Base-by-base conservation (phyloP, 2,329 filamentous ascomycete genomes). In the Colletotrichum orbiculare region DNA sequence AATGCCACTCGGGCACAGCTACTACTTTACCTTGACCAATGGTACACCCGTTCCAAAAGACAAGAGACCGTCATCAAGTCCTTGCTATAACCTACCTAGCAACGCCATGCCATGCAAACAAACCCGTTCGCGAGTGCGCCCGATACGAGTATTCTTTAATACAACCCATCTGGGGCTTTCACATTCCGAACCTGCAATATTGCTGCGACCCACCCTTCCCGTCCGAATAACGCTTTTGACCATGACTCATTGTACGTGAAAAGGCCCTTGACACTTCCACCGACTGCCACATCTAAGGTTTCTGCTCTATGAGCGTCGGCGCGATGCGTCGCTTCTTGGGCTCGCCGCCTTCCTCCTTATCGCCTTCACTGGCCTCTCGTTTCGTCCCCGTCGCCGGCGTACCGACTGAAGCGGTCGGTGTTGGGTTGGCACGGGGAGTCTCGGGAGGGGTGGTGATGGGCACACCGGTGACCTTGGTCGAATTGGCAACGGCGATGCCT, bases 361-460 rank as follows among this genome's bases (percentile, higher is more conserved):
- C 87, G 33, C 79, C 81, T 64, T 87, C 85, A 33, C 81, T 84
- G 11, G 82, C 82, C 35, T 89, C 87, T 68, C 87, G 80, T 74
- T 89, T 90, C 13, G 79, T 77, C 37, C 84, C 84, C 5, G 39
- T 46, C 3, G 75, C 73, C 49, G 73, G 72, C 43, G 72, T 71
- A 33, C 71, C 71, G 13, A 12, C 10, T 49, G 12, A 39, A 42
- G 17, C 55, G 13, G 15, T 72, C 70, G 1, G 73, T 68, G 48
- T 25, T 25, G 74, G 76, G 45, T 86, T 87, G 12, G 63, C 48
- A 54, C 87, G 84, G 6, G 95, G 95, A 3, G 95, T 98, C 75
- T 97, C 91, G 1, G 95, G 96, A 2, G 96, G 95, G 8, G 95
- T 97, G 42, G 92, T 93, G 71, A 97, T 87, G 0, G 94, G 92